Evolutionary conservation across 352 stramenopile species (phyloP), one percentile per base, ranked within the genome.

Genomic region (Phytophthora pistaciae): DNA sequence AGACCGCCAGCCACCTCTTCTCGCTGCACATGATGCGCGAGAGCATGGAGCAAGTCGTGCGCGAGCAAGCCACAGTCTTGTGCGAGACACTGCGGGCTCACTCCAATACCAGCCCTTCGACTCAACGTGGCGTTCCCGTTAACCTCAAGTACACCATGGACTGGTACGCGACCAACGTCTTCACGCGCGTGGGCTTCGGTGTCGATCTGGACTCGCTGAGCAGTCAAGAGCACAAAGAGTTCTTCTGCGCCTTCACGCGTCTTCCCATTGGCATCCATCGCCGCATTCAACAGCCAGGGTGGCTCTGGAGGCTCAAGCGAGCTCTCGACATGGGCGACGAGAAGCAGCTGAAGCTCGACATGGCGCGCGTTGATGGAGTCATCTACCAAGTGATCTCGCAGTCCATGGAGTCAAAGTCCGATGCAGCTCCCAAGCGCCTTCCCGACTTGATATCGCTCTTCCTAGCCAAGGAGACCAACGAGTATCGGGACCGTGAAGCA

Each of bases 1-100:
- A 94, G 59, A 88, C 76, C 14, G 87, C 91, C 53, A 96, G 88
- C 50, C 93, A 98, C 63, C 88, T 98, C 10, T 96, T 97, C 38
- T 95, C 86, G 25, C 79, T 87, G 40, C 72, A 76, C 38, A 80
- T 85, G 69, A 83, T 90, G 73, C 77, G 78, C 14, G 79, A 86
- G 54, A 76, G 74, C 50, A 89, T 91, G 79, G 68, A 79, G 52
- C 29, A 66, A 48, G 76, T 78, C 10, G 75, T 90, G 48, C 56
- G 74, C n/a, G 65, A 77, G 27, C 65, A 91, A 46, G 62, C 75
- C n/a, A 36, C 55, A 29, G 60, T 68, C 4, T 55, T 91, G 38
- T 83, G 79, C 33, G 31, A 72, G 2, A 55, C 74, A 1, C 54
- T 91, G 31, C 31, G 68, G 5, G 56, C 31, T 48, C 68, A 75